Conservation (phyloP, 2,329 filamentous ascomycete species). For the Diaporthe humulicola region DNA sequence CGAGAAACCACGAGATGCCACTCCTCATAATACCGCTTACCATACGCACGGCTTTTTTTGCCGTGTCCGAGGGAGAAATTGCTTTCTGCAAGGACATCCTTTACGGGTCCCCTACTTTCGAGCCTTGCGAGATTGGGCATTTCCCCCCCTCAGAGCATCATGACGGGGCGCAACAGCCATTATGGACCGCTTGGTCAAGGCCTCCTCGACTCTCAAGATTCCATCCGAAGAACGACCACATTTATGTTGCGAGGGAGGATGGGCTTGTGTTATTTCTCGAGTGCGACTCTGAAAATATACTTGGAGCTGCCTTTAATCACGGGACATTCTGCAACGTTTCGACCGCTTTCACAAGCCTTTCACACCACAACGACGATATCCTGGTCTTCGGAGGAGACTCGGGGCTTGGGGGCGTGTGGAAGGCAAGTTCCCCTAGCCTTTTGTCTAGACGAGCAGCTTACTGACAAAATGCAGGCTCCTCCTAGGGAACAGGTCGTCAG, state of each 20-base stretch:
- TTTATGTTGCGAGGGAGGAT: slow-evolving; percentile 91
- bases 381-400: slow-evolving; percentile 84
- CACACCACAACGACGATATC: slow-evolving; percentile 70
- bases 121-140: slow-evolving; percentile 57
- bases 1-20: slow-evolving; percentile 69
- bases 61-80: slow-evolving; percentile 73
- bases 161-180: slow-evolving; percentile 63
- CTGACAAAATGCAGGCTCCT: slow-evolving; percentile 56
- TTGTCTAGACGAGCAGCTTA: background rate
- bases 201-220: slow-evolving; percentile 77
- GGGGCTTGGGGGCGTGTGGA: slow-evolving; percentile 82
- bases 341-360: slow-evolving; percentile 82
- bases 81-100: slow-evolving; percentile 68
- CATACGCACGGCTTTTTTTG: slow-evolving; percentile 77
- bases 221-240: slow-evolving; percentile 76
- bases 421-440: slow-evolving; percentile 60
- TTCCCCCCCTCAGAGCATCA: slow-evolving; percentile 59
- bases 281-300: slow-evolving; percentile 69
- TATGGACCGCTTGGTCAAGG: slow-evolving; percentile 89
- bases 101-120: slow-evolving; percentile 62
- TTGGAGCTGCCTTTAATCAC: slow-evolving; percentile 69
- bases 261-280: slow-evolving; percentile 82
- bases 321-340: slow-evolving; percentile 83
- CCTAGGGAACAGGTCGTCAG: slow-evolving; percentile 66
- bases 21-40: slow-evolving; percentile 79